These are phyloP conservation scores for Plasmopara halstedii DNA, from an alignment of 352 stramenopile genomes.

Conservation along the genomic window DNA sequence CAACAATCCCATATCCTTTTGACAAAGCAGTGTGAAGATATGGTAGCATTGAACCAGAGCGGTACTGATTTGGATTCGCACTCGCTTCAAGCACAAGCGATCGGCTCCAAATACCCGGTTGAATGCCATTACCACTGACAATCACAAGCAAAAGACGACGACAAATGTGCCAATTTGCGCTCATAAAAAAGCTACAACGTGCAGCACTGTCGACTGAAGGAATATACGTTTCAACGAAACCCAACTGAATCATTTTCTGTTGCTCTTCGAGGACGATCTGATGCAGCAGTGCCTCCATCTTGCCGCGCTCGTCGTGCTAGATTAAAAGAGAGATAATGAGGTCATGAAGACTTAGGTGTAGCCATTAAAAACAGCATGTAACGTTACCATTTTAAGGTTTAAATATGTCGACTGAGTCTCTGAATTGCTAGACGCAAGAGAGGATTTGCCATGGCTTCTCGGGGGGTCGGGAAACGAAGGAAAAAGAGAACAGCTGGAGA, in stretches of 20 bases:
- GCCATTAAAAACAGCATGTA: conserved; percentile 2
- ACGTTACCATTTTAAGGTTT: conserved; percentile 15
- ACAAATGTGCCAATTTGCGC: conserved; percentile 78
- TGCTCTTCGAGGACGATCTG: conserved; percentile 83
- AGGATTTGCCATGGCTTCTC: conserved; percentile 18
- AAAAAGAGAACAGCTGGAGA: conserved; percentile 4
- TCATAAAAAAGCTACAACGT: conserved; percentile 77
- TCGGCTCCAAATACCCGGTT: conserved; percentile 80
- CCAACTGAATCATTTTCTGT: conserved; percentile 77
- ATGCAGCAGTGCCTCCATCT: conserved; percentile 75
- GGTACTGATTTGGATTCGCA: conserved; percentile 68
- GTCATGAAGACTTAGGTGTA: too few relatives aligned
- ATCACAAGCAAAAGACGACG: conserved; percentile 66
- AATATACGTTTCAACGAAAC: conserved; percentile 79
- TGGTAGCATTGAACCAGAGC: conserved; percentile 74
- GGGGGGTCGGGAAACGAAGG: conserved; percentile 1
- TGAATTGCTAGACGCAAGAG: conserved; percentile 4
- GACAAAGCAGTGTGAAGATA: conserved; percentile 74
- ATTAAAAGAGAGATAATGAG: neutral
- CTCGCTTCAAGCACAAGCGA: conserved; percentile 69
- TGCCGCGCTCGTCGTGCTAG: conserved; percentile 38
- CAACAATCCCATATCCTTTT: conserved; percentile 75
- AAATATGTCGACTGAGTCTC: neutral
- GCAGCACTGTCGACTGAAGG: conserved; percentile 54
- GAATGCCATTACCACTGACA: conserved; percentile 77